Evolutionary conservation across 805 yeast species (phyloP), one percentile per base, ranked within the genome.

Genomic region (Wickerhamomyces hampshirensis): DNA sequence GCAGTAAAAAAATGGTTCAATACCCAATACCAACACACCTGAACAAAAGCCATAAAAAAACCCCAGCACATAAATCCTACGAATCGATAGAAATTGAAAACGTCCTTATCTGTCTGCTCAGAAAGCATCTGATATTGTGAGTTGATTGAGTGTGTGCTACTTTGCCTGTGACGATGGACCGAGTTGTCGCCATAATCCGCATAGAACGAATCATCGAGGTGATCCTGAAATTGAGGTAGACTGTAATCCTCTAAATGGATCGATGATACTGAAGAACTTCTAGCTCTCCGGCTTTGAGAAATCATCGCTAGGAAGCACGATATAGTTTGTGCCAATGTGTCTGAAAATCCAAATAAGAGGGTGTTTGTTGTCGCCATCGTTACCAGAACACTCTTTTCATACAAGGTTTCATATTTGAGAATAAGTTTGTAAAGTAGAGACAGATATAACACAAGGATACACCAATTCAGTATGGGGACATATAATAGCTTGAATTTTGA

Each of bases 31-130:
- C 98, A 91, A 33, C 80, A 80, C 35, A 84, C 83, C 60, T 88
- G 97, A 31, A 78, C 74, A 52, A 85, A 82, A 0, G 96, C 82
- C 63, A 87, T 73, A 6, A 81, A 53, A 38, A 84, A 75, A 2
- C 98, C 97, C 96, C 97, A 89, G 29, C 74, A 61, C 66, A 85
- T 77, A 54, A 88, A 89, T 6, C 93, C 84, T 0, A 79, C 69
- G 55, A 87, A 73, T 44, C 96, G 70, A 35, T 73, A 67, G 51
- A 83, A 83, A 39, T 75, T 74, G 59, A 83, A 91, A 23, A 56
- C 44, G 32, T 49, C 53, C 12, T 47, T 43, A 16, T 54, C 55
- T 0, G 55, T 53, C 28, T 47, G 56, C 14, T 50, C 44, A 2
- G 50, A 40, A 6, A 51, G 52, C 56, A 29, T 69, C 53, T 35